Base-by-base conservation (phyloP, 345 rosid species). In the Salix dunnii region DNA sequence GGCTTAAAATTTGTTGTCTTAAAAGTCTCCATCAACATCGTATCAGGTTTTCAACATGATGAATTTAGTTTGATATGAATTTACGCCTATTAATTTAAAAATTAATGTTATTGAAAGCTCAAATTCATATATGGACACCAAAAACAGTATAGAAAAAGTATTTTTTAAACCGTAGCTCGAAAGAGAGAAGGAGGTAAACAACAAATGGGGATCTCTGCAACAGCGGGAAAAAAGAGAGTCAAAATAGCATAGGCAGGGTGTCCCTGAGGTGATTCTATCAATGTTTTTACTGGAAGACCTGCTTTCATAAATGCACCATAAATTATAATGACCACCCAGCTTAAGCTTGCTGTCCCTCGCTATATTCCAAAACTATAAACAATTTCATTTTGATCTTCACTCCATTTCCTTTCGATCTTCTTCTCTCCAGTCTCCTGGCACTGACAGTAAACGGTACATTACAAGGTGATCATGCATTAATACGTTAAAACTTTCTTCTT, bases 391-490 rank as follows among this genome's bases (percentile, higher is more conserved):
- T 58, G 25, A 78, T n/a, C 60, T 61, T 68, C 12, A 3, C 76
- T 25, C 10, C 67, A 3, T 13, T 71, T 66, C 75, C 75, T 76
- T 36, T 77, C 48, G 28, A 68, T 53, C 53, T 73, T 53, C 70
- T 82, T 58, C 72, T 82, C 58, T 63, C 78, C 33, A 20, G n/a
- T 27, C 62, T 76, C 33, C 65, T 76, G 65, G 35, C 67, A 36
- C n/a, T 6, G 51, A 71, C 31, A 49, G 75, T 33, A 36, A 11
- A 68, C 1, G 70, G 36, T 14, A 69, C 18, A 27, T 68, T 81
- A 42, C n/a, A 64, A 49, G 70, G 73, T 62, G 62, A 63, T 49
- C 71, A n/a, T 7, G 67, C 42, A 60, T 3, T 12, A 7, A 2
- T 51, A 0, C 7, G 21, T 20, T n/a, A 53, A 20, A 20, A n/a